phyloP scores from a whole-genome alignment of 257 asterid genomes.

The Linderniella brevidens region DNA sequence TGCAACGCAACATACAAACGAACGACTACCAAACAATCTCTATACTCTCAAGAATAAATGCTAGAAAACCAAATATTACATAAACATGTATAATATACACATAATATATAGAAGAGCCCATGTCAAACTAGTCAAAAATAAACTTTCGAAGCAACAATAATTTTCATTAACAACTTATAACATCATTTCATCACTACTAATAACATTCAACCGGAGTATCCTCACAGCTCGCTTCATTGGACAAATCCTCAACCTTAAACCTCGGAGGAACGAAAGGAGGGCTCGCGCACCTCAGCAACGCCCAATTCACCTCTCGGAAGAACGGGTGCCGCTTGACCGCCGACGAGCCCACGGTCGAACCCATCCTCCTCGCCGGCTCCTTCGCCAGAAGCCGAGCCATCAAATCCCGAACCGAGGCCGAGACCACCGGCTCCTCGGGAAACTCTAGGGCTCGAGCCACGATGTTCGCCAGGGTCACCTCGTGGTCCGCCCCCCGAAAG shows the following conservation, averaged over 20 bases:
- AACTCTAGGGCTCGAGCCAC: slow-evolving; percentile 61
- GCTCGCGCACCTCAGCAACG: slow-evolving; percentile 50
- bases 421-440: slow-evolving; percentile 35
- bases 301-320: slow-evolving; percentile 65
- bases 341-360: slow-evolving; percentile 58
- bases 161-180: too few relatives aligned
- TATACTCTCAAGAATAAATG: too few relatives aligned
- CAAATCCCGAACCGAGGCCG: slow-evolving; percentile 35
- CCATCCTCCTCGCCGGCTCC: slow-evolving; percentile 31
- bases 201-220: slow-evolving; percentile 36
- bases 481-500: slow-evolving; percentile 53
- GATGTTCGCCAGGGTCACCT: slow-evolving; percentile 34
- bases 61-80: too few relatives aligned
- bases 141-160: too few relatives aligned
- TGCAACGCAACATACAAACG: too few relatives aligned
- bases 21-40: too few relatives aligned
- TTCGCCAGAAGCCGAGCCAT: slow-evolving; percentile 37
- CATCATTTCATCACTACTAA: slow-evolving; percentile 12
- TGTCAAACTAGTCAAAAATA: too few relatives aligned
- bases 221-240: slow-evolving; percentile 27
- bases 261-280: slow-evolving; percentile 60
- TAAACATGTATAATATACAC: too few relatives aligned
- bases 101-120: too few relatives aligned
- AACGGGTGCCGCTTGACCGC: slow-evolving; percentile 53
- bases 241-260: slow-evolving; percentile 19